Evolutionary conservation across 2,329 filamentous ascomycete species (phyloP).

Genomic region (Phaeophleospora eucalypticola): DNA sequence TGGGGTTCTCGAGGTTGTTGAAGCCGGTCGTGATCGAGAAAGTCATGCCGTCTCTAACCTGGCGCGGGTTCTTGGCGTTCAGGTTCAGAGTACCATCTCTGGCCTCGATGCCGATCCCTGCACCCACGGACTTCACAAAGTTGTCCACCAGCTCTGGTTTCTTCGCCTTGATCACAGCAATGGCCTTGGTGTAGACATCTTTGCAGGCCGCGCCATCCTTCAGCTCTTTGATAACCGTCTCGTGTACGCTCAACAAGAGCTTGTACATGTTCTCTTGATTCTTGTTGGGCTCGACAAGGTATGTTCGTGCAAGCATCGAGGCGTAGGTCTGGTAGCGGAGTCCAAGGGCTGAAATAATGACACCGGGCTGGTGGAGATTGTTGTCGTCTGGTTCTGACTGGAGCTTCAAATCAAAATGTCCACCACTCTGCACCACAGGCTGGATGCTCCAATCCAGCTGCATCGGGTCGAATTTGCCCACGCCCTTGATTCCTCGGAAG

Average conservation of each 20-base stretch:
- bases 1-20: constrained; percentile 80
- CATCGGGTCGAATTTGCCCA: constrained; percentile 77
- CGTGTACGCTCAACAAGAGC: constrained; percentile 77
- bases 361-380: constrained; percentile 73
- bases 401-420: constrained; percentile 87
- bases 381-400: constrained; percentile 72
- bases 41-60: constrained; percentile 95
- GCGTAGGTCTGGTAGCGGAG: constrained; percentile 95
- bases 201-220: constrained; percentile 81
- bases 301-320: constrained; percentile 86
- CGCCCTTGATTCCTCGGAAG: constrained; percentile 81
- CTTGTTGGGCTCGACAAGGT: constrained; percentile 95
- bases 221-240: constrained; percentile 83
- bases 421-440: constrained; percentile 81
- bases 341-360: constrained; percentile 89
- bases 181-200: constrained; percentile 86
- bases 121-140: constrained; percentile 88
- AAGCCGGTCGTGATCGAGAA: constrained; percentile 86
- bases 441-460: constrained; percentile 95
- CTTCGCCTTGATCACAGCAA: constrained; percentile 75
- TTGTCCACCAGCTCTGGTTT: constrained; percentile 94
- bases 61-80: constrained; percentile 78
- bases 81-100: constrained; percentile 78
- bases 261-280: constrained; percentile 93
- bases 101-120: constrained; percentile 87